Evolutionary conservation across 192 early-diverging fungal species (phyloP).

Genomic region (Endogone sp.): DNA sequence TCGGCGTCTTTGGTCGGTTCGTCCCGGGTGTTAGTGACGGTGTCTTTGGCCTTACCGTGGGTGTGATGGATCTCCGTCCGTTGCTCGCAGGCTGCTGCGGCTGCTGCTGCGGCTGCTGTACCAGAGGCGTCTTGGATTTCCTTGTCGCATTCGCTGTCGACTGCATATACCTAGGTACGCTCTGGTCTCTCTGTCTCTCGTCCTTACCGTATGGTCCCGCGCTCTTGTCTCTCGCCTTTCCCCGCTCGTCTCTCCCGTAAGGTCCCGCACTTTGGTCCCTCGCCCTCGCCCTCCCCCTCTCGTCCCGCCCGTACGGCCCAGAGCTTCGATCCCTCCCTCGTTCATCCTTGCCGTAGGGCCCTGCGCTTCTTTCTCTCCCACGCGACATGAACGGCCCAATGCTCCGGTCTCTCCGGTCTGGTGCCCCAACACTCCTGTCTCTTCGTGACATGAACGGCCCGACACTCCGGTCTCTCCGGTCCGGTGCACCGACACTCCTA

Average conservation of each 20-base stretch:
- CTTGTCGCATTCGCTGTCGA: background rate
- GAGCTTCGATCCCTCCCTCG: background rate
- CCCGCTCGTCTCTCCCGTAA: background rate
- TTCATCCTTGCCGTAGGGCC: background rate
- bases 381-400: background rate
- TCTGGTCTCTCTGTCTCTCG: background rate
- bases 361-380: background rate
- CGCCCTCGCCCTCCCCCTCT: background rate
- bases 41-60: background rate
- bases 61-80: background rate
- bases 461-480: background rate
- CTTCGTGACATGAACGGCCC: background rate
- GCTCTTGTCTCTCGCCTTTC: background rate
- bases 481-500: too few species aligned
- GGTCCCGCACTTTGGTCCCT: background rate
- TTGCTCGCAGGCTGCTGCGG: background rate
- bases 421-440: background rate
- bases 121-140: background rate
- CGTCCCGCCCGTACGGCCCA: background rate
- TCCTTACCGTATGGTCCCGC: background rate
- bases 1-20: slow-evolving; percentile 5
- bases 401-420: too few species aligned
- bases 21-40: background rate
- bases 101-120: too few species aligned
- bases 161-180: background rate